phyloP scores from a whole-genome alignment of 2,329 filamentous ascomycete genomes.

The Berkeleyomyces basicola region DNA sequence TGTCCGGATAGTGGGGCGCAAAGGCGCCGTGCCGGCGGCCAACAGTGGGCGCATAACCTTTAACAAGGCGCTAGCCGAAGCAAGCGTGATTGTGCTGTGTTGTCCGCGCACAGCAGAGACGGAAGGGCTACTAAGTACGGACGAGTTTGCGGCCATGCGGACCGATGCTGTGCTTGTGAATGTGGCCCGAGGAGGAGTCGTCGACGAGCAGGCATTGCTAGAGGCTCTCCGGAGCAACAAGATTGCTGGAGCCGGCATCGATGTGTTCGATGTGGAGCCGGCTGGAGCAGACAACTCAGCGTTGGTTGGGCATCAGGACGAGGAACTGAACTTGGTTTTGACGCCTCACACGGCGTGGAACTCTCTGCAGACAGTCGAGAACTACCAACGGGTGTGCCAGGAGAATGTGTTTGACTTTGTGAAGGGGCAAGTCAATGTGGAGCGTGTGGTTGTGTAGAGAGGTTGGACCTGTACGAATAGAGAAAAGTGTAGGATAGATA shows the following conservation, averaged over 20 bases:
- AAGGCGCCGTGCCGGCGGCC: background rate
- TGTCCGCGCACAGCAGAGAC: conserved; percentile 67
- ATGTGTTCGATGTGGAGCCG: conserved; percentile 66
- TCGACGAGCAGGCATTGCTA: conserved; percentile 59
- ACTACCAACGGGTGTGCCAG: conserved; percentile 13
- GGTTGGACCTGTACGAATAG: background rate
- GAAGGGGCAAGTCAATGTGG: conserved; percentile 1
- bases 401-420: conserved; percentile 7
- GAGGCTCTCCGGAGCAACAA: conserved; percentile 51
- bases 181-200: conserved; percentile 63
- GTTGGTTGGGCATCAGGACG: background rate
- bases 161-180: conserved; percentile 58
- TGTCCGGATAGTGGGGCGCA: conserved; percentile 5
- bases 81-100: conserved; percentile 68
- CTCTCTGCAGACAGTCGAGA: conserved; percentile 12
- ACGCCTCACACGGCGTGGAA: conserved; percentile 14
- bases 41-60: conserved; percentile 1
- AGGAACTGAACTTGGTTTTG: conserved; percentile 11
- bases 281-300: conserved; percentile 24
- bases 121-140: conserved; percentile 45
- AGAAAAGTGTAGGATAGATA: background rate
- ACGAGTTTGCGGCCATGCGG: conserved; percentile 42
- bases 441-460: conserved; percentile 5
- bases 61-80: conserved; percentile 42
- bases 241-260: conserved; percentile 61